Evolutionary conservation across 176 grass and related monocot genomes (phyloP).

Genomic region (Zea luxurians): DNA sequence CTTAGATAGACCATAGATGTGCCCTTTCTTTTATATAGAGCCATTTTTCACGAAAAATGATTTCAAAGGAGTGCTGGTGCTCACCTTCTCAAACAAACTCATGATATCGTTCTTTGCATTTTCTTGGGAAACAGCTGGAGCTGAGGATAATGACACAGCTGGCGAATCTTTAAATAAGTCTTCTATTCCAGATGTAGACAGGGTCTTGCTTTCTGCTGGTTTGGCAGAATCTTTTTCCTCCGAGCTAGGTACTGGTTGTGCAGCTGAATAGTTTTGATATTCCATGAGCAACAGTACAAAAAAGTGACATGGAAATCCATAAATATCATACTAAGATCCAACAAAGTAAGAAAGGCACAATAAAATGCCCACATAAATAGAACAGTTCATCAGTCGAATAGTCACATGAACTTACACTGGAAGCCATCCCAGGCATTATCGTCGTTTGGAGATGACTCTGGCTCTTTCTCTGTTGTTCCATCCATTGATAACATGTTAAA

Average conservation of each 20-base stretch:
- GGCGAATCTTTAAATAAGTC: conserved; percentile 94
- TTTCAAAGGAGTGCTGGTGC: not conserved
- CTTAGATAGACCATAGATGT: conserved; percentile 34
- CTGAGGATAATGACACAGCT: conserved; percentile 55
- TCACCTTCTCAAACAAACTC: conserved; percentile 99
- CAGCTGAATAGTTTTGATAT: conserved; percentile 57
- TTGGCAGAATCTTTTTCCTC: conserved; percentile 67
- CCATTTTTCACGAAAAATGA: conserved; percentile 23
- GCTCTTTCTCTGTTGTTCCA: conserved; percentile 59
- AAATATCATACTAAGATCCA: conserved; percentile 2
- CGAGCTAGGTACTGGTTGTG: conserved; percentile 53
- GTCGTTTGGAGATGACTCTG: conserved; percentile 62
- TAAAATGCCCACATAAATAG: conserved; percentile 8
- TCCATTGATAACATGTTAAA: conserved; percentile 91
- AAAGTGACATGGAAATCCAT: conserved; percentile 20
- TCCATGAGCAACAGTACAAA: conserved; percentile 31
- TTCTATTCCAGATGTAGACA: conserved; percentile 59
- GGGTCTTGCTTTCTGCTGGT: conserved; percentile 61
- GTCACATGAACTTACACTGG: conserved; percentile 64
- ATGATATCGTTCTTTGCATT: conserved; percentile 88
- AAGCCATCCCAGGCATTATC: conserved; percentile 91
- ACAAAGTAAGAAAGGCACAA: not conserved
- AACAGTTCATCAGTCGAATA: conserved; percentile 24
- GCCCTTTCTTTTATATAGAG: not conserved
- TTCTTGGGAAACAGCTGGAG: conserved; percentile 48